Conservation (phyloP, 2,329 filamentous ascomycete species). For the Hypoxylon sp. region DNA sequence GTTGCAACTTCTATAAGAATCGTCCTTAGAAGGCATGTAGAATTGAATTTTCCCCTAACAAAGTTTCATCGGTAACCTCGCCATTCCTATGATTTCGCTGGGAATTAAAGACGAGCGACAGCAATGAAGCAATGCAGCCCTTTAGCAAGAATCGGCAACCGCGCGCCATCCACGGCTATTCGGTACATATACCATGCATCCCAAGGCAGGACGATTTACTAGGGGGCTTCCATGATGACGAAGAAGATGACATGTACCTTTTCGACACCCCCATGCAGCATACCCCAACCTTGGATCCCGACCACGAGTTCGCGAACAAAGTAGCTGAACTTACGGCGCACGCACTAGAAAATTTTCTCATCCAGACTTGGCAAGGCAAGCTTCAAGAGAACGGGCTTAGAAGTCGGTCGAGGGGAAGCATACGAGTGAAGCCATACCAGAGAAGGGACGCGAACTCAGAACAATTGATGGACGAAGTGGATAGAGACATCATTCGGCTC, state of each 20-base stretch:
- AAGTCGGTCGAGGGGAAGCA: neutral
- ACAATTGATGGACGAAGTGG: neutral
- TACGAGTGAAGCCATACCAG: neutral
- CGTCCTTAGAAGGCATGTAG: too few species aligned
- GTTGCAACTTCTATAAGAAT: too few species aligned
- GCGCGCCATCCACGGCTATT: neutral
- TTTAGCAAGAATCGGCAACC: neutral
- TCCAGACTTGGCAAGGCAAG: neutral
- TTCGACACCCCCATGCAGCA: constrained; percentile 13
- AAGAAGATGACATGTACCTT: constrained; percentile 22
- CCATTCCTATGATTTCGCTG: neutral
- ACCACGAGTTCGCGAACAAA: neutral
- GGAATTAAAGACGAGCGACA: neutral
- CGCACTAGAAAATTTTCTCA: constrained; percentile 2
- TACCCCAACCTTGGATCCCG: neutral
- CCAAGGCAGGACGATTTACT: neutral
- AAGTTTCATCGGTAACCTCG: neutral
- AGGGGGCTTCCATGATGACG: neutral
- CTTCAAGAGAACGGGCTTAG: neutral
- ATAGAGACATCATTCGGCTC: neutral
- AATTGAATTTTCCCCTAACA: neutral
- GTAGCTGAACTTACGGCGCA: neutral
- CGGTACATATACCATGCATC: neutral
- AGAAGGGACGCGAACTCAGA: neutral
- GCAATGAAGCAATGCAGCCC: neutral